Evolutionary conservation across 2,329 filamentous ascomycete genomes (phyloP).

Genomic region (Aspergillus glaucus): DNA sequence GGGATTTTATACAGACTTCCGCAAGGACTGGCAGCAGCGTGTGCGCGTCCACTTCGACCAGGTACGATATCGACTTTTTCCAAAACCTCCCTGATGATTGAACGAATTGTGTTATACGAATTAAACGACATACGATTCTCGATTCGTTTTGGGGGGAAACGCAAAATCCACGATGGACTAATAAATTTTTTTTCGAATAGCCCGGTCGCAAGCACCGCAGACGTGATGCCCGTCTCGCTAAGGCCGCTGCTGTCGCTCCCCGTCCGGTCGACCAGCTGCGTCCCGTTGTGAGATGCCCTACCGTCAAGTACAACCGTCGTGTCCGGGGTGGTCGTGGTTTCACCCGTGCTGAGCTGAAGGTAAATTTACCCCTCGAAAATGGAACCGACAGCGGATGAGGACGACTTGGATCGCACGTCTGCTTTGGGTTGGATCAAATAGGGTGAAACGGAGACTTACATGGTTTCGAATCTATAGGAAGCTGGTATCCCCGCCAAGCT

Average conservation of each 20-base stretch:
- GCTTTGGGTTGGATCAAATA: not conserved
- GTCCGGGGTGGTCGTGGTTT: constrained; percentile 95
- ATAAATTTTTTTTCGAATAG: constrained; percentile 49
- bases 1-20: constrained; percentile 65
- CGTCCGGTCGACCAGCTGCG: constrained; percentile 95
- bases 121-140: not conserved
- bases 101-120: constrained; percentile 7
- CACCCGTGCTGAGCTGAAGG: constrained; percentile 96
- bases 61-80: constrained; percentile 57
- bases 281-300: constrained; percentile 95
- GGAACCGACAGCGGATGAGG: not conserved
- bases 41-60: constrained; percentile 99
- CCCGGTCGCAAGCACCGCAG: constrained; percentile 93
- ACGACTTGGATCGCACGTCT: not conserved
- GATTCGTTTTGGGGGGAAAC: constrained; percentile 2
- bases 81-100: constrained; percentile 7
- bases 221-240: constrained; percentile 83
- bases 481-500: constrained; percentile 92
- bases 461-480: constrained; percentile 54
- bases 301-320: constrained; percentile 98
- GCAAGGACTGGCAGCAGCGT: constrained; percentile 99
- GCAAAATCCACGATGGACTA: constrained; percentile 23
- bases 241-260: constrained; percentile 91
- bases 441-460: constrained; percentile 11
- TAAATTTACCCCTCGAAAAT: constrained; percentile 40